phyloP scores from a whole-genome alignment of 805 yeast species.

The Saccharomycopsis vini region DNA sequence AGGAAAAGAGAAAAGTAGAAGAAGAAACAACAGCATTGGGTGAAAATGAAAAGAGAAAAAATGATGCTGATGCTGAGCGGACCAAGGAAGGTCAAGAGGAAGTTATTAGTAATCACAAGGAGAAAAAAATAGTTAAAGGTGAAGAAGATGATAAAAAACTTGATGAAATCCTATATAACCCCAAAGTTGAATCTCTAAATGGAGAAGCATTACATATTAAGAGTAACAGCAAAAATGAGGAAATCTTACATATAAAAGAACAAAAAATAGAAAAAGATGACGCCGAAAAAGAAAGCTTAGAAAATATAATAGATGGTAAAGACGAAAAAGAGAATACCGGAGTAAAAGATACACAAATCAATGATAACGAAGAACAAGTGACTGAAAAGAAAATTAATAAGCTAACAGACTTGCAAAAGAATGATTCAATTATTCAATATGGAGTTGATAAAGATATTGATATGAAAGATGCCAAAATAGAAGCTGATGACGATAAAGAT shows the following conservation, averaged over 20 bases:
- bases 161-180: neutral
- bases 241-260: too few relatives aligned
- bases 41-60: neutral
- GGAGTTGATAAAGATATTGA: too few relatives aligned
- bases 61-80: neutral
- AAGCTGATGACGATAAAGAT: neutral
- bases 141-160: neutral
- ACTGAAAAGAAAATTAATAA: too few relatives aligned
- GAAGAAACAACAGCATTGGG: neutral
- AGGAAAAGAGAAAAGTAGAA: neutral
- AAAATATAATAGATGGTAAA: neutral
- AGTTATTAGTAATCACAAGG: too few relatives aligned
- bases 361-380: too few relatives aligned
- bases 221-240: too few relatives aligned
- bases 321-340: neutral
- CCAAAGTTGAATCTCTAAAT: too few relatives aligned
- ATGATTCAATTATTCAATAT: too few relatives aligned
- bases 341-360: too few relatives aligned
- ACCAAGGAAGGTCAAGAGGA: neutral
- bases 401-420: too few relatives aligned
- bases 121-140: neutral
- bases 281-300: neutral
- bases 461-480: too few relatives aligned
- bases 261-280: neutral
- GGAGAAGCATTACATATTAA: too few relatives aligned